Percentiles rank a stretch among this genome's conserved stretches.
Conservation (phyloP, 352 stramenopile species). For the Phytopythium ostracodes region DNA sequence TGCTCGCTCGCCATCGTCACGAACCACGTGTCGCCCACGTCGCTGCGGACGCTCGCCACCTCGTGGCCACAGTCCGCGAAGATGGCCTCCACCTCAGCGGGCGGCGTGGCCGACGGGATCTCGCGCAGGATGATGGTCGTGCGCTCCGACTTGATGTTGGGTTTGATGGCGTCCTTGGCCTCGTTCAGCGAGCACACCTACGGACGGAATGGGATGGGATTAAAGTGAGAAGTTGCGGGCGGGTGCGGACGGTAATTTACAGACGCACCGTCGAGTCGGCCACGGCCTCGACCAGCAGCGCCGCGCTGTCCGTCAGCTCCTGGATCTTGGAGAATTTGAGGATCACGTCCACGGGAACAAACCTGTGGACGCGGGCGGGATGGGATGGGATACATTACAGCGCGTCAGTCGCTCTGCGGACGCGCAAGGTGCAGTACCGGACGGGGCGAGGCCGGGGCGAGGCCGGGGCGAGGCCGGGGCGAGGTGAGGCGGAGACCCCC, state of each 20-base stretch:
- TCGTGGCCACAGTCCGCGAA: slow-evolving; percentile 78
- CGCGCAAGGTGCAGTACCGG: neutral
- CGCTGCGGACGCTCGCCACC: slow-evolving; percentile 75
- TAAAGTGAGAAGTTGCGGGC: slow-evolving; percentile 3
- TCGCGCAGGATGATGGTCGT: slow-evolving; percentile 93
- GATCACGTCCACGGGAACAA: slow-evolving; percentile 80
- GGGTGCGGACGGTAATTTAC: slow-evolving; percentile 32
- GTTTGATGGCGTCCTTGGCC: slow-evolving; percentile 87
- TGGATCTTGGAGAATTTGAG: slow-evolving; percentile 85
- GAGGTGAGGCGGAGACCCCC: too few species aligned
- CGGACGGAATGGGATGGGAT: neutral
- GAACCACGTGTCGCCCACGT: slow-evolving; percentile 94
- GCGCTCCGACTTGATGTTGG: slow-evolving; percentile 90
- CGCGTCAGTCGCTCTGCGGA: neutral
- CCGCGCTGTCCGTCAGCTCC: slow-evolving; percentile 63
- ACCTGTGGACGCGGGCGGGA: slow-evolving; percentile 40
- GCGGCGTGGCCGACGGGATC: slow-evolving; percentile 84
- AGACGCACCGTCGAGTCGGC: slow-evolving; percentile 65
- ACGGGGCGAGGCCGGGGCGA: too few species aligned
- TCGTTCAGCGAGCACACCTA: slow-evolving; percentile 72
- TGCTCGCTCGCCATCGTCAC: slow-evolving; percentile 88
- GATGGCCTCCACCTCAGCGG: slow-evolving; percentile 84
- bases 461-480: too few species aligned
- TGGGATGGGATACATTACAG: neutral
- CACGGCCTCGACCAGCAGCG: slow-evolving; percentile 67